These are phyloP conservation scores for Taphrina wiesneri DNA, from an alignment of 1,139 yeast species.

Conservation along the genomic window DNA sequence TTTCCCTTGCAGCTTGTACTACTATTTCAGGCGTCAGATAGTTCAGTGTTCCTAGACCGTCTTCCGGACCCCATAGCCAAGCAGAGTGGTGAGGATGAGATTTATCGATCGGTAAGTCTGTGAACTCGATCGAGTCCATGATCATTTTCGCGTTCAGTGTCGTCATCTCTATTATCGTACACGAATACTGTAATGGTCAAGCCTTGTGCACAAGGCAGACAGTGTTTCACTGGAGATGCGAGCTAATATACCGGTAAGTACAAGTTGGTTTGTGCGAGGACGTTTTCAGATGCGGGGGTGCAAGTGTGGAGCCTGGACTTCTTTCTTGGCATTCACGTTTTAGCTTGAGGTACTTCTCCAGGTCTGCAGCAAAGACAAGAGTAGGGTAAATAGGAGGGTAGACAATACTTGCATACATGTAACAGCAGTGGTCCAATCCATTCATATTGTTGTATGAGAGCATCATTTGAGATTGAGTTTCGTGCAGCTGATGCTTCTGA, in stretches of 20 bases:
- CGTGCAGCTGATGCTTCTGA: too few species aligned
- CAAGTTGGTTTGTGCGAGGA: neutral
- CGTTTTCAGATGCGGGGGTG: neutral
- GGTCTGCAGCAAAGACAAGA: neutral
- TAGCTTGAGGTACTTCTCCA: neutral
- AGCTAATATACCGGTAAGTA: too few species aligned
- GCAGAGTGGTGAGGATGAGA: slow-evolving; percentile 35
- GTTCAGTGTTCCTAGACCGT: slow-evolving; percentile 37
- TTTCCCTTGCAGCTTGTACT: slow-evolving; percentile 18
- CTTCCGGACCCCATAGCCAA: slow-evolving; percentile 36
- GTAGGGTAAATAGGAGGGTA: neutral
- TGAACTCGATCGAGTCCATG: slow-evolving; percentile 1
- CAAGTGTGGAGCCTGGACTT: neutral
- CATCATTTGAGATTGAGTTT: too few species aligned
- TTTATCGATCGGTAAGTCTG: slow-evolving; percentile 33
- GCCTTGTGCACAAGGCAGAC: too few species aligned
- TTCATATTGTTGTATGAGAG: too few species aligned
- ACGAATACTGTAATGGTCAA: too few species aligned
- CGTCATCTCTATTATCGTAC: neutral
- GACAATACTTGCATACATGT: too few species aligned
- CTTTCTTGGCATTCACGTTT: neutral
- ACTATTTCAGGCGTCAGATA: slow-evolving; percentile 32
- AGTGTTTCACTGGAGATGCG: too few species aligned
- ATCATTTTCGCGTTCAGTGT: neutral
- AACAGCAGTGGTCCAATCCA: too few species aligned